Evolutionary conservation across 495 filamentous ascomycete genomes (phyloP).

Genomic region (Choiromyces venosus): DNA sequence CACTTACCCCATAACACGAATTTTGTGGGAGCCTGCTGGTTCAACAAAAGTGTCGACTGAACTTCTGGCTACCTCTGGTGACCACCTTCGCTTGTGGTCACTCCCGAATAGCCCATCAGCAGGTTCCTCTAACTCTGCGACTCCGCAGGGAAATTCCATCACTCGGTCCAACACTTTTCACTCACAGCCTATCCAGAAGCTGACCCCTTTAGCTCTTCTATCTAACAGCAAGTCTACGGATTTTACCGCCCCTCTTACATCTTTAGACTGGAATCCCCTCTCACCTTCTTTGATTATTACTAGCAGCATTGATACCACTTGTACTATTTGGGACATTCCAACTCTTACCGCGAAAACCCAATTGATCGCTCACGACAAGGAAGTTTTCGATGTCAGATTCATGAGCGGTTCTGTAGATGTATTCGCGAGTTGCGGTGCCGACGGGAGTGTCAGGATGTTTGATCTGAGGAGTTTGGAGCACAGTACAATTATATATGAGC

Average conservation of each 20-base stretch:
- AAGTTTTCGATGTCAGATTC: conserved; percentile 97
- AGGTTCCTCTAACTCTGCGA: conserved; percentile 51
- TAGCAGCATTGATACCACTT: conserved; percentile 97
- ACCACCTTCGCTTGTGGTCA: conserved; percentile 94
- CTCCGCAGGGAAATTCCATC: conserved; percentile 62
- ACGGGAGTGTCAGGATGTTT: conserved; percentile 98
- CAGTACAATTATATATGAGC: conserved; percentile 98
- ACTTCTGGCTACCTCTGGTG: conserved; percentile 89
- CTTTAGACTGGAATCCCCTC: conserved; percentile 95
- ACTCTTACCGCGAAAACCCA: conserved; percentile 97
- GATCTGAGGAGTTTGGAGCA: conserved; percentile 94
- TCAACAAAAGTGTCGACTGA: conserved; percentile 95
- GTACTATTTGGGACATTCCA: conserved; percentile 99
- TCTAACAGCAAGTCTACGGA: conserved; percentile 98
- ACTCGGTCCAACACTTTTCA: conserved; percentile 58
- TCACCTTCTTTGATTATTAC: conserved; percentile 96
- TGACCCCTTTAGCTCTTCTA: conserved; percentile 86
- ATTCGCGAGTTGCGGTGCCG: conserved; percentile 95
- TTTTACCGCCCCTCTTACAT: conserved; percentile 93
- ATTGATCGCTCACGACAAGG: conserved; percentile 96
- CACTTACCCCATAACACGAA: conserved; percentile 92
- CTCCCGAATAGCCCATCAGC: conserved; percentile 49
- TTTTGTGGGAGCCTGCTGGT: conserved; percentile 97
- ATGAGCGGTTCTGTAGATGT: conserved; percentile 94
- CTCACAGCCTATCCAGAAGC: conserved; percentile 68